phyloP scores from a whole-genome alignment of 495 filamentous ascomycete genomes.

The Neurospora sp. region DNA sequence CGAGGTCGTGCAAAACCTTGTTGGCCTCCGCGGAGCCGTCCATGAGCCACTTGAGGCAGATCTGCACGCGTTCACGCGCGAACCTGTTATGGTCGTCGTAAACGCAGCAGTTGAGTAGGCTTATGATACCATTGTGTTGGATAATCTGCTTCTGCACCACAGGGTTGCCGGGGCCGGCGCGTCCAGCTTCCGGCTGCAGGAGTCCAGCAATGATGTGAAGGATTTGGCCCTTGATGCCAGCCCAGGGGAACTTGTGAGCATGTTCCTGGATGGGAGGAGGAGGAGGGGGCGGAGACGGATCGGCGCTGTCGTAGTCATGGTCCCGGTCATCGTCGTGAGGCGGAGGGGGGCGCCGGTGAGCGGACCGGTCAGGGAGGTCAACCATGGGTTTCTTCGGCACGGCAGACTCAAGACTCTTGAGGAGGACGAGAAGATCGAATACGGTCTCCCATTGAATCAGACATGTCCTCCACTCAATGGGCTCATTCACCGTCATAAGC shows the following conservation, averaged over 20 bases:
- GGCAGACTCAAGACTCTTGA: conserved; percentile 75
- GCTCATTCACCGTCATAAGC: conserved; percentile 82
- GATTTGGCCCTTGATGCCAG: conserved; percentile 84
- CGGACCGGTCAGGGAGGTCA: conserved; percentile 12
- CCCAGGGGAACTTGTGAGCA: conserved; percentile 84
- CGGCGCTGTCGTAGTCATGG: conserved; percentile 30
- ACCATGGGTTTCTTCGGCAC: conserved; percentile 54
- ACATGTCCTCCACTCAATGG: conserved; percentile 43
- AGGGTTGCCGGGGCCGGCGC: conserved; percentile 54
- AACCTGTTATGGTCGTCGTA: conserved; percentile 85
- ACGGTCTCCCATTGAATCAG: conserved; percentile 82
- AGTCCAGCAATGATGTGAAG: conserved; percentile 79
- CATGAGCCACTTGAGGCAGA: conserved; percentile 80
- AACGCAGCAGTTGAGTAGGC: conserved; percentile 74
- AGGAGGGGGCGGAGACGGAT: conserved; percentile 40
- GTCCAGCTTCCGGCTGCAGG: conserved; percentile 45
- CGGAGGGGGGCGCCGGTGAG: conserved; percentile 5
- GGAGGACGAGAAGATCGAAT: conserved; percentile 71
- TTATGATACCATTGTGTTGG: conserved; percentile 68
- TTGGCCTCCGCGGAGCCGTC: conserved; percentile 77
- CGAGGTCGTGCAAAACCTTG: conserved; percentile 57
- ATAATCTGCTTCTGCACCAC: conserved; percentile 80
- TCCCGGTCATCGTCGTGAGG: conserved; percentile 16
- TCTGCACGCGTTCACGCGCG: conserved; percentile 81
- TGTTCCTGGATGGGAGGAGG: conserved; percentile 57